Evolutionary conservation across 164 flowering plant species (phyloP).

Genomic region (Chimonanthus praecox): DNA sequence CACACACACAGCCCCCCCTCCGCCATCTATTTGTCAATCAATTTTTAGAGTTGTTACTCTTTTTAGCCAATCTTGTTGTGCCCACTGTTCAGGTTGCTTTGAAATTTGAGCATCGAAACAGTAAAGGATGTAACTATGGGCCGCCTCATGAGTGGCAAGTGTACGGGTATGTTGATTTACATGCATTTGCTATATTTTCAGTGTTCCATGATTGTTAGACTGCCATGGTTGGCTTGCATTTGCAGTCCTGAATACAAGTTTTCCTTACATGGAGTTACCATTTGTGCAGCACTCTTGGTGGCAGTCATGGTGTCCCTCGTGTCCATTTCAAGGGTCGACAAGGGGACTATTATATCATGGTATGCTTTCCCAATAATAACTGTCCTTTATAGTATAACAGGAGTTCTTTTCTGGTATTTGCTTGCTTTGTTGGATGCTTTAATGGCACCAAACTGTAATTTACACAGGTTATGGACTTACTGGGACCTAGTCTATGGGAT

Average conservation of each 20-base stretch:
- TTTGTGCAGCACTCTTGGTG: slow-evolving; percentile 62
- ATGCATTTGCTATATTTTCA: not conserved
- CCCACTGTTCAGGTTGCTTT: slow-evolving; percentile 56
- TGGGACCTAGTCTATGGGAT: slow-evolving; percentile 97
- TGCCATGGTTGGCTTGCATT: not conserved
- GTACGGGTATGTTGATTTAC: slow-evolving; percentile 44
- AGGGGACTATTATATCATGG: slow-evolving; percentile 85
- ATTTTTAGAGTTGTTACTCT: too few relatives aligned
- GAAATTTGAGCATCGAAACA: slow-evolving; percentile 77
- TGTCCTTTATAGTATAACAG: too few relatives aligned
- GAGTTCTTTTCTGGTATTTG: not conserved
- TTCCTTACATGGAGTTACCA: slow-evolving; percentile 7
- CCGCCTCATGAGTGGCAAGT: slow-evolving; percentile 94
- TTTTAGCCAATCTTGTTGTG: not conserved
- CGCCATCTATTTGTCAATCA: too few relatives aligned
- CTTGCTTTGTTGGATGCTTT: too few relatives aligned
- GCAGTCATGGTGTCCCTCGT: slow-evolving; percentile 84
- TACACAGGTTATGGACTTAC: slow-evolving; percentile 93
- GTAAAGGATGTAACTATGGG: slow-evolving; percentile 87
- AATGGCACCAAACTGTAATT: not conserved
- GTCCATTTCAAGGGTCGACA: slow-evolving; percentile 79
- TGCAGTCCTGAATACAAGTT: slow-evolving; percentile 1
- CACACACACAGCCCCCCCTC: too few relatives aligned
- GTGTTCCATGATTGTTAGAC: too few relatives aligned
- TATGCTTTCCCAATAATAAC: slow-evolving; percentile 18